Evolutionary conservation across 2,329 filamentous ascomycete genomes (phyloP).

Genomic region (Nigrograna mackinnonii): DNA sequence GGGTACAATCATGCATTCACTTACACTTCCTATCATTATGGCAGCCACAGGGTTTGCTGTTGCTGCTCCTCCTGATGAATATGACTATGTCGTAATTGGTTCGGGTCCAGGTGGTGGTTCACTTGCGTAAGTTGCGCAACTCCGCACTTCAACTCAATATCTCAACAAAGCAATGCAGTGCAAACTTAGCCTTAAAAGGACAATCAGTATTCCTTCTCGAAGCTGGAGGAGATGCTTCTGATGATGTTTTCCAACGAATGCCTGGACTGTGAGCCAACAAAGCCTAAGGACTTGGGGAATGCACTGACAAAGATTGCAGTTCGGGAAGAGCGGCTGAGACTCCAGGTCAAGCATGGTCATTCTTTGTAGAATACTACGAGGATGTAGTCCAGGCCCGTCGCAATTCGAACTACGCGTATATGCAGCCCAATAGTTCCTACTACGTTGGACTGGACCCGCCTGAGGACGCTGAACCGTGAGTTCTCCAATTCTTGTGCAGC

Average conservation of each 20-base stretch:
- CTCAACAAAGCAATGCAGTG: background rate
- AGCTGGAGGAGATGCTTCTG: conserved; percentile 10
- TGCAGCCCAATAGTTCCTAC: conserved; percentile 5
- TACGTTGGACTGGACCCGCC: conserved; percentile 2
- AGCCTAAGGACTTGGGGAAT: background rate
- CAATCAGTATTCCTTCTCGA: conserved; percentile 15
- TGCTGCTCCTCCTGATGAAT: too few relatives aligned
- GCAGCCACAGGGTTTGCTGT: too few relatives aligned
- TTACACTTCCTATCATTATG: too few relatives aligned
- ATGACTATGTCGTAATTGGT: conserved; percentile 15
- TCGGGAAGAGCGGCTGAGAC: conserved; percentile 2
- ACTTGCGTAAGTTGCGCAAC: conserved; percentile 6
- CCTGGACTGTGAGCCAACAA: conserved; percentile 5
- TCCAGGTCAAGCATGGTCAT: conserved; percentile 10
- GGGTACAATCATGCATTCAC: too few relatives aligned
- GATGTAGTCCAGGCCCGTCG: conserved; percentile 9
- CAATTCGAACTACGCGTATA: conserved; percentile 9
- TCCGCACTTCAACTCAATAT: background rate
- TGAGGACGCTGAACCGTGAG: conserved; percentile 1
- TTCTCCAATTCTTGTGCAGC: background rate
- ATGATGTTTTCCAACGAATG: conserved; percentile 4
- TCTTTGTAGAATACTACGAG: conserved; percentile 11
- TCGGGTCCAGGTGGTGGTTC: conserved; percentile 15
- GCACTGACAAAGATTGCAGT: background rate
- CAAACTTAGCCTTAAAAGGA: conserved; percentile 10